Base-by-base conservation (phyloP, 2,329 filamentous ascomycete species). In the Trichoderma atrobrunneum region DNA sequence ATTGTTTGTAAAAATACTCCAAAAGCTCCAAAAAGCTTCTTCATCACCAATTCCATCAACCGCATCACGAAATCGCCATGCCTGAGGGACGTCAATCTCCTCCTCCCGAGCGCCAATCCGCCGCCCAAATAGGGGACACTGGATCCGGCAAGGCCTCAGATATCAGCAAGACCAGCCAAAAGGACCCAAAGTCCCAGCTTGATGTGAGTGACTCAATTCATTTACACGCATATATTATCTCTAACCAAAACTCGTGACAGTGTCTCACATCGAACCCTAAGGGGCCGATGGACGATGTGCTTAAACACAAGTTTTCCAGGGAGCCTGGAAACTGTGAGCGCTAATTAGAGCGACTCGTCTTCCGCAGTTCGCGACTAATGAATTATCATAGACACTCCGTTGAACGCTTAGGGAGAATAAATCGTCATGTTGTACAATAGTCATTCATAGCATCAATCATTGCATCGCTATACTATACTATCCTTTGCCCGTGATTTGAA, bases 41-140 rank as follows among this genome's bases (percentile, higher is more conserved):
- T 24, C n/a, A 24, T 11, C 10, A 71, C 43, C 34, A 34, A 14
- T 3, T 14, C 8, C 4, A 60, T 60, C 34, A 65, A 51, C 48
- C 14, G 12, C 14, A 43, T 10, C 39, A 61, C 28, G 16, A 34
- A 36, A 81, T 73, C 75, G 90, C 75, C 78, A 93, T 94, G 92
- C 90, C 92, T 78, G 82, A 88, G 82, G 92, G 93, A 80, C 90
- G 91, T 79, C 88, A 97, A 83, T 97, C 94, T 36, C 94, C 94
- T 74, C 84, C 90, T 67, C 92, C 93, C 32, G 90, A 93, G 84
- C 79, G 81, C 76, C 92, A 93, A 82, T 84, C 86, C 48, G 90
- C 88, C 73, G 82, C 85, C 70, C 93, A 96, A 84, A 82, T 89
- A 72, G 83, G 88, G 74, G 88, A 88, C 8, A 79, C 89, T 2